Evolutionary conservation across 495 filamentous ascomycete genomes (phyloP).

Genomic region (Bombardia bombarda): DNA sequence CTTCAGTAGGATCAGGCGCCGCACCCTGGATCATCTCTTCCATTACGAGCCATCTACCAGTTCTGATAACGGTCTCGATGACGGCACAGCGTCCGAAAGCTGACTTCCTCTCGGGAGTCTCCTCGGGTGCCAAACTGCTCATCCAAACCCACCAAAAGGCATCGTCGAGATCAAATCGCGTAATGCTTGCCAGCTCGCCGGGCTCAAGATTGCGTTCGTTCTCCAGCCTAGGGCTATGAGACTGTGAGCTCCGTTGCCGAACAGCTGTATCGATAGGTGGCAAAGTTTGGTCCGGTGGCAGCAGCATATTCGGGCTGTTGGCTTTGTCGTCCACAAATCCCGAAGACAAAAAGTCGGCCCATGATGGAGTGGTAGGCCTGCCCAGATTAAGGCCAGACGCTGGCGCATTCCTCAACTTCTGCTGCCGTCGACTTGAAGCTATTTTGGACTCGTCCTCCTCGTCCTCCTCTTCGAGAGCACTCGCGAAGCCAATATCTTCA

Average conservation of each 20-base stretch:
- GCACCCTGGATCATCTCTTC: conserved; percentile 96
- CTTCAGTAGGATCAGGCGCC: conserved; percentile 73
- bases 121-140: conserved; percentile 86
- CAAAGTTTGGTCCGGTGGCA: conserved; percentile 85
- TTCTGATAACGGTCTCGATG: conserved; percentile 74
- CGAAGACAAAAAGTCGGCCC: conserved; percentile 93
- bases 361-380: conserved; percentile 90
- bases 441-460: conserved; percentile 48
- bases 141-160: conserved; percentile 99
- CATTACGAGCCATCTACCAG: conserved; percentile 83
- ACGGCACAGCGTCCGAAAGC: conserved; percentile 92
- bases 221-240: conserved; percentile 63
- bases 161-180: conserved; percentile 79
- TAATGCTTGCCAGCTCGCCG: conserved; percentile 89
- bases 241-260: conserved; percentile 79
- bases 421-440: conserved; percentile 22
- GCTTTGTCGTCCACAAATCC: conserved; percentile 73
- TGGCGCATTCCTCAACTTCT: conserved; percentile 51
- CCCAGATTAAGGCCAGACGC: conserved; percentile 59
- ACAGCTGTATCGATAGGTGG: conserved; percentile 68
- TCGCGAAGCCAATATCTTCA: conserved; percentile 88
- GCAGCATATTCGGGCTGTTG: conserved; percentile 50
- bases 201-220: conserved; percentile 66
- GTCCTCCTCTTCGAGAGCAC: conserved; percentile 62
- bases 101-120: conserved; percentile 74